Base-by-base conservation (phyloP, 2,329 filamentous ascomycete genomes). In the Penicillium expansum region DNA sequence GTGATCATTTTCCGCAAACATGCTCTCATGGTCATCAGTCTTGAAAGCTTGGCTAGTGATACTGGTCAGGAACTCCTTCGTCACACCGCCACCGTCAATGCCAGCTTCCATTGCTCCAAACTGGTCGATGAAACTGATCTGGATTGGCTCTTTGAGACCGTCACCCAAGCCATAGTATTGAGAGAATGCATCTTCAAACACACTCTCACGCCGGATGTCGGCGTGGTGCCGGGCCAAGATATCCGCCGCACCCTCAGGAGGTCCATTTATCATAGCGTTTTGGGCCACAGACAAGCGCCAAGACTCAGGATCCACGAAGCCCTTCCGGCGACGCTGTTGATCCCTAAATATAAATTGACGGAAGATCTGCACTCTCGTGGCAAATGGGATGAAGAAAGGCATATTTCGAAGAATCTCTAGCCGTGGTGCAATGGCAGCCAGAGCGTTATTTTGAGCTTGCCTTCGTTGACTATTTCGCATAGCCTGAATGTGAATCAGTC, bases 61-160 rank as follows among this genome's bases (percentile, higher is more conserved):
- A 60, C 90, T 94, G 1, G 88, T 96, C 13, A 99, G 80, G 60
- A 99, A 99, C 68, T 99, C 94, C 67, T 99, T 99, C 2, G 93
- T 97, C 9, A 99, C 94, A 60, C 94, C 94, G 9, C 94, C 94
- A 0, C 94, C 94, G 69, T 99, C 94, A 54, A 99, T 97, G 10
- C 94, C 94, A 13, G 93, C 93, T 75, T 99, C 94, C 8, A 85
- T 82, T 1, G 88, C 85, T 59, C 89, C 90, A 64, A 96, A 99
- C 58, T 92, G 84, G 70, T 99, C 94, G 42, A 97, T 87, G 71
- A 99, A 99, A 0, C 91, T 94, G 67, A 99, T 97, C 69, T 96
- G 91, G 35, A 99, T 96, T 0, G 92, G 91, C 69, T 97, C 93
- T 70, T 97, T 97, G 55, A 99, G 76, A 0, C 87, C 88, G 14